Evolutionary conservation across 78 protist species (phyloP).

Genomic region (Pigoraptor vietnamica): DNA sequence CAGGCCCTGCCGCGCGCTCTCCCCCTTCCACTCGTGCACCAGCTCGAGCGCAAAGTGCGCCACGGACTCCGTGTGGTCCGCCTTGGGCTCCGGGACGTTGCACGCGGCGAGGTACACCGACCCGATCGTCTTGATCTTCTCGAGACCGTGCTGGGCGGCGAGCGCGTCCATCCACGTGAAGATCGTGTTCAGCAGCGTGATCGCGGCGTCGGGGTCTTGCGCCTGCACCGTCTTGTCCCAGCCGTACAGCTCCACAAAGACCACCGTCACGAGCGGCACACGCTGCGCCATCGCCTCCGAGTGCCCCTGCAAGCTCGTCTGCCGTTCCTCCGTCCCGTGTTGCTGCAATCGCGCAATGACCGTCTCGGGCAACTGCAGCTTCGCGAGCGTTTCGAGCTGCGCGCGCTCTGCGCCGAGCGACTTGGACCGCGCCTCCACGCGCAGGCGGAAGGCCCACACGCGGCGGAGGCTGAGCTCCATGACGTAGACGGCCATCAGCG

Average conservation of each 20-base stretch:
- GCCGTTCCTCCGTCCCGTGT: background rate
- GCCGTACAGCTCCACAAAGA: background rate
- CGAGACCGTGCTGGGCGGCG: background rate
- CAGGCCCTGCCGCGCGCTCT: background rate
- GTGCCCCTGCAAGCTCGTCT: background rate
- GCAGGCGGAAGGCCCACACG: background rate
- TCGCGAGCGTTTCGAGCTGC: background rate
- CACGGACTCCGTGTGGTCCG: background rate
- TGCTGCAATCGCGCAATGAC: background rate
- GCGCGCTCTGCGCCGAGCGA: background rate
- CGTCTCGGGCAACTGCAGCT: background rate
- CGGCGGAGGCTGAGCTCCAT: background rate
- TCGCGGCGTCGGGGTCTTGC: background rate
- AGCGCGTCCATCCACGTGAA: background rate
- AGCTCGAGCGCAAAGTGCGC: background rate
- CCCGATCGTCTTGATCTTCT: slow-evolving; percentile 47
- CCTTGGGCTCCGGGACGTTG: background rate
- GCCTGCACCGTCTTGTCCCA: background rate
- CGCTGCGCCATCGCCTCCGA: background rate
- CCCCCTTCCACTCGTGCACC: background rate
- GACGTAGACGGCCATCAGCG: background rate
- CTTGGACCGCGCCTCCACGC: background rate
- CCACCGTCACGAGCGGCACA: background rate
- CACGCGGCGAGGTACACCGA: slow-evolving; percentile 23
- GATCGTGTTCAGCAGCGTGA: background rate